Evolutionary conservation across 495 filamentous ascomycete species (phyloP).

Genomic region (Amphirosellinia nigrospora): DNA sequence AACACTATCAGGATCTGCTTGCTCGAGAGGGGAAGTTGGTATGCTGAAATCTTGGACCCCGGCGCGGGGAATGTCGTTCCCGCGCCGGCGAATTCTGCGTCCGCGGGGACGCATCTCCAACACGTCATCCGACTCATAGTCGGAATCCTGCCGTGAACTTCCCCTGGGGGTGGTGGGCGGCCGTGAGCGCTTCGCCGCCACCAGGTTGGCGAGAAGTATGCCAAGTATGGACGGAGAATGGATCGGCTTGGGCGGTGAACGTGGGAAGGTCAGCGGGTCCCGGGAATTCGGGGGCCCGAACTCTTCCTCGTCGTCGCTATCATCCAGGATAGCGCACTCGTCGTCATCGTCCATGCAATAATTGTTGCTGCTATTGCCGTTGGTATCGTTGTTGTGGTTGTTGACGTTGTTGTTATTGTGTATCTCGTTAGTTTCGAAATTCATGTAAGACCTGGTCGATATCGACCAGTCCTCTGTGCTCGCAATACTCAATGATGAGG

Average conservation of each 20-base stretch:
- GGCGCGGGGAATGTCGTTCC: background rate
- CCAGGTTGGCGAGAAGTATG: background rate
- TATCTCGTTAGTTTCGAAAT: too few relatives aligned
- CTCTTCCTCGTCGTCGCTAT: background rate
- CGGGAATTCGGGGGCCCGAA: background rate
- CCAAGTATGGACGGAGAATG: background rate
- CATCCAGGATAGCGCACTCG: background rate
- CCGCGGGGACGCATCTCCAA: background rate
- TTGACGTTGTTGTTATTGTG: too few relatives aligned
- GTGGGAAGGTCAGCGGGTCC: background rate
- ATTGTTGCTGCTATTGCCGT: too few relatives aligned
- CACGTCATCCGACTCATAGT: background rate
- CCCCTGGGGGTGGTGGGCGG: background rate
- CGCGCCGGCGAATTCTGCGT: background rate
- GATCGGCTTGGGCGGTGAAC: background rate
- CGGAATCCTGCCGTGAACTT: background rate
- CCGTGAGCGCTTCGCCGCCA: background rate
- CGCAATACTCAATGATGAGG: background rate
- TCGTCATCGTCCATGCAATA: background rate
- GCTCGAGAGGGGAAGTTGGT: background rate
- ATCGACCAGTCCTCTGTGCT: background rate
- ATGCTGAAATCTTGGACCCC: too few relatives aligned
- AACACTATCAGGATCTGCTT: background rate
- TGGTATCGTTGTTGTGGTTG: too few relatives aligned
- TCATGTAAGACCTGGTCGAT: background rate